Evolutionary conservation across 345 rosid genomes (phyloP), one percentile per base, ranked within the genome.

Genomic region (Geranium rotundifolium): DNA sequence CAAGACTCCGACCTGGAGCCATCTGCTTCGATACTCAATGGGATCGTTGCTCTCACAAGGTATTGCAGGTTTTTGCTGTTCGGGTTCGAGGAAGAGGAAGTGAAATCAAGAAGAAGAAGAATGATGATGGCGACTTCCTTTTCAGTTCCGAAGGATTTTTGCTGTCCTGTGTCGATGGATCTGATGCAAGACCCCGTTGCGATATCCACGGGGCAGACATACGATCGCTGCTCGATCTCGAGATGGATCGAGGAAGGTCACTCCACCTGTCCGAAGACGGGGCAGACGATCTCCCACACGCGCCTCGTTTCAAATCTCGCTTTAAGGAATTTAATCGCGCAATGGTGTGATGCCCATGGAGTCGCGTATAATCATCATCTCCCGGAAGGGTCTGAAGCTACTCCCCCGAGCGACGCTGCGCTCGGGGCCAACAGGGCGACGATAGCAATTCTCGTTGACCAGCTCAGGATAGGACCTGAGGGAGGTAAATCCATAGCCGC

Each of bases 181-280:
- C 68, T 93, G 89, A 93, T 93, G 96, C 77, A 71, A 17, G 97
- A 93, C 79, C 99, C 99, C 0, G 96, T 88, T 67, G 86, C 85
- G 50, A 70, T 90, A 14, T 90, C 97, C 0, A 90, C 95, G 0
- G 95, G 97, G 18, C 99, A 93, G 67, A 93, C 96, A 1, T 93
- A 90, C 60, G 97, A 93, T 57, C 84, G 96, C 76, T 78, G 81
- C 66, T 83, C 95, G 0, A 90, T 93, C 56, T 63, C 89, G 31
- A 81, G 99, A 69, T 93, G 99, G 99, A 67, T 93, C 67, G 97
- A 93, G 64, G 96, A 86, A 77, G 99, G 97, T 57, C 90, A 88
- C 54, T 75, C 78, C 67, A 83, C 84, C 41, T 93, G 97, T 63
- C 99, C 96, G 1, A 90, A 90, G 72, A 90, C 99, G 0, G 97